A percentile compares a stretch with the other conserved stretches of the same genome.
phyloP scores from a whole-genome alignment of 176 grass and related monocot species.

The Cenchrus americanus region DNA sequence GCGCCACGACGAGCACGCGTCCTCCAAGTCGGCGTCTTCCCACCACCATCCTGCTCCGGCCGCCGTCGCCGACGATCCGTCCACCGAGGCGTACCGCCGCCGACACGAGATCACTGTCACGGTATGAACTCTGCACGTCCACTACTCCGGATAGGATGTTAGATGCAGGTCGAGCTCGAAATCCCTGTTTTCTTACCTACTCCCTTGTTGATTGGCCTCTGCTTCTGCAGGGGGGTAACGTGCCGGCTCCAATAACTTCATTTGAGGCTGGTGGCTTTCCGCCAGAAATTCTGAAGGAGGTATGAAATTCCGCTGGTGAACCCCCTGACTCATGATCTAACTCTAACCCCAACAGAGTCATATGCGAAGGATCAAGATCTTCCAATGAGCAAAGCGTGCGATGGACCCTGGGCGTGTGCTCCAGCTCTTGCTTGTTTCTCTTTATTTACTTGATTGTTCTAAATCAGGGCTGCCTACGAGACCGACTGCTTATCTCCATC shows the following conservation, averaged over 20 bases:
- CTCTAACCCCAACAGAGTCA: conserved; percentile 47
- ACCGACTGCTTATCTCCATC: conserved; percentile 65
- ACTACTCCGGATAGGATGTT: background rate
- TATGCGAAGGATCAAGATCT: conserved; percentile 30
- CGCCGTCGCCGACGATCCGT: conserved; percentile 39
- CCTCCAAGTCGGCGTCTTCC: conserved; percentile 38
- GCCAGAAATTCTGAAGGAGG: conserved; percentile 84
- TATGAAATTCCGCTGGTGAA: conserved; percentile 47
- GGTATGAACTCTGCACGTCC: conserved; percentile 42
- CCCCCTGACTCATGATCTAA: conserved; percentile 26
- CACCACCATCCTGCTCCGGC: conserved; percentile 41
- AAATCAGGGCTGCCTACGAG: conserved; percentile 54
- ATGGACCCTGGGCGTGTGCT: conserved; percentile 22
- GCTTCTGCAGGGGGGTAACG: conserved; percentile 73
- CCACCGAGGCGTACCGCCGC: conserved; percentile 71
- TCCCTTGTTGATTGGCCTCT: conserved; percentile 26
- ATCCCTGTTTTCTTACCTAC: conserved; percentile 11
- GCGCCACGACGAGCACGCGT: conserved; percentile 55
- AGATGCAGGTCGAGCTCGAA: conserved; percentile 3
- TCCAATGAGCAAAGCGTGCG: background rate
- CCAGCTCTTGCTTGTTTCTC: conserved; percentile 40
- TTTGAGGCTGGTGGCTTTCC: conserved; percentile 89
- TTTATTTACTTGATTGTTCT: conserved; percentile 58
- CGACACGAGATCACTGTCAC: conserved; percentile 89
- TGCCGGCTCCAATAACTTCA: conserved; percentile 71